phyloP scores from a whole-genome alignment of 2,329 filamentous ascomycete genomes.

The Diaporthe australafricana region DNA sequence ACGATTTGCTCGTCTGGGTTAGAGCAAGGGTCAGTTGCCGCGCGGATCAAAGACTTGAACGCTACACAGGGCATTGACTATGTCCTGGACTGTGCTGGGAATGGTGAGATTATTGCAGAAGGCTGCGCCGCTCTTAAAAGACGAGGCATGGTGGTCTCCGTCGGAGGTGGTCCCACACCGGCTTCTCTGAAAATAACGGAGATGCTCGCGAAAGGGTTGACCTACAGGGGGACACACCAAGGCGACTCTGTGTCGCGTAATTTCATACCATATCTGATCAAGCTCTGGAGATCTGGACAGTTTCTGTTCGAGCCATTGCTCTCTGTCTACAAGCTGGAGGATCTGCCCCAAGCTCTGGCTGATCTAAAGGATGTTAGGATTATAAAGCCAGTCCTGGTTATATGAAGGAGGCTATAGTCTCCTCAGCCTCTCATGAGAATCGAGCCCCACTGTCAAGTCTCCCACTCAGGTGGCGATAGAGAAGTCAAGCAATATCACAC shows the following conservation, averaged over 20 bases:
- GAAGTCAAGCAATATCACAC: too few relatives aligned
- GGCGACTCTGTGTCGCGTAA: slow-evolving; percentile 26
- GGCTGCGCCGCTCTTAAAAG: slow-evolving; percentile 13
- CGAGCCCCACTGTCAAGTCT: not conserved
- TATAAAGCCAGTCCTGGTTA: not conserved
- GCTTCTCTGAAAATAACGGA: not conserved
- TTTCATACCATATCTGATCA: slow-evolving; percentile 31
- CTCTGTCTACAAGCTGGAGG: slow-evolving; percentile 19
- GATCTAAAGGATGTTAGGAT: slow-evolving; percentile 20
- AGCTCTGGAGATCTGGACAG: slow-evolving; percentile 22
- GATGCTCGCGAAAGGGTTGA: slow-evolving; percentile 24
- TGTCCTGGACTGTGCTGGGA: slow-evolving; percentile 32
- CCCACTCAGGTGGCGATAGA: not conserved
- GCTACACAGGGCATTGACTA: slow-evolving; percentile 18
- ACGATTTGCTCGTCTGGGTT: slow-evolving; percentile 12
- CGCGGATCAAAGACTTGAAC: not conserved
- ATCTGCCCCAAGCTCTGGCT: not conserved
- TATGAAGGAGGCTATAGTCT: not conserved
- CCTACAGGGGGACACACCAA: slow-evolving; percentile 33
- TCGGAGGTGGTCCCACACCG: slow-evolving; percentile 5
- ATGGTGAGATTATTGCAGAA: slow-evolving; percentile 27
- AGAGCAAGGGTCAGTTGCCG: slow-evolving; percentile 11
- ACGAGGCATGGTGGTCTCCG: slow-evolving; percentile 25
- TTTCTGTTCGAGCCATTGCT: slow-evolving; percentile 27
- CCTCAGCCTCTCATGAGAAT: not conserved